Conservation (phyloP, 306 rosid species). For the Quercus mongolica region DNA sequence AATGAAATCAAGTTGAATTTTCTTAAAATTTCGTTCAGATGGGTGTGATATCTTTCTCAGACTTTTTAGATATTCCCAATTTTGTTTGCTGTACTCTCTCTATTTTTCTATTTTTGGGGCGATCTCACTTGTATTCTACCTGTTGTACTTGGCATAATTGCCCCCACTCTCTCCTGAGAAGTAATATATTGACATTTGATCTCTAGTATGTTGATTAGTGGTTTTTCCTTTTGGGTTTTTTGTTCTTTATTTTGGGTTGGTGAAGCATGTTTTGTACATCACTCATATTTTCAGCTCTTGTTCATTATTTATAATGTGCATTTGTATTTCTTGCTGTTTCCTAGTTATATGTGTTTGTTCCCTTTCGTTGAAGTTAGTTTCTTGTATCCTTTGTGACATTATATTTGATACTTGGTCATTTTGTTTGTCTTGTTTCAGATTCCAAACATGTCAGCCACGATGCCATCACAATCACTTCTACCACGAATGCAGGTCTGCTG, state of each 20-base stretch:
- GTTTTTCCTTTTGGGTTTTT: background rate
- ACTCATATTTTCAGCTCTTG: background rate
- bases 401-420: conserved; percentile 9
- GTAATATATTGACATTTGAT: background rate
- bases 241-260: background rate
- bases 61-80: too few relatives aligned
- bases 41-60: too few relatives aligned
- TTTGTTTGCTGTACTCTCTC: too few relatives aligned
- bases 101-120: too few relatives aligned
- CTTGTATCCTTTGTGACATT: conserved; percentile 12
- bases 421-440: conserved; percentile 43
- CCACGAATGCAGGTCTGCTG: conserved; percentile 78
- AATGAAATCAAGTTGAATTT: background rate
- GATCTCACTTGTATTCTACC: too few relatives aligned
- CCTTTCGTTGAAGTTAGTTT: background rate
- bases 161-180: background rate
- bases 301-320: background rate
- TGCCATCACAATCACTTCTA: conserved; percentile 68
- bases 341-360: background rate
- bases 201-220: too few relatives aligned
- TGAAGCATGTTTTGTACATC: background rate
- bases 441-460: conserved; percentile 74
- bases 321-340: background rate
- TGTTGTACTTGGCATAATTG: too few relatives aligned
- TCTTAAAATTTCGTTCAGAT: too few relatives aligned